Evolutionary conservation across 257 asterid species (phyloP), one percentile per base, ranked within the genome.

Genomic region (Solanum infundibuliforme): DNA sequence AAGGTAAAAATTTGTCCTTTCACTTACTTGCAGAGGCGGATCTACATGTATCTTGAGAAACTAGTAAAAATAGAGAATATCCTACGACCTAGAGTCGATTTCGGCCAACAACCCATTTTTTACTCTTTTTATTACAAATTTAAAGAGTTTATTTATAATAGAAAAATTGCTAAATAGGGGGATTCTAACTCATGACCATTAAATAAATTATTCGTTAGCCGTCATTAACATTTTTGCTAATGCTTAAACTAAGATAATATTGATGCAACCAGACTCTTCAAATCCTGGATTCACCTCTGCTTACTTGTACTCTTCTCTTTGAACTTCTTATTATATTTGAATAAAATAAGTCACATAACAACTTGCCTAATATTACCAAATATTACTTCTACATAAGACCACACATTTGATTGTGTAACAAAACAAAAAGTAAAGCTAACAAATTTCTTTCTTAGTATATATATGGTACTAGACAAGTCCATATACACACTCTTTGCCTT

Each of bases 251-350:
- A 52, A 52, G 4, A 52, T 16, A 52, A 16, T 18, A 18, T 52
- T 52, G 8, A 6, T 52, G 1, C 23, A 52, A 0, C 1, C 1
- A 18, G 0, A 52, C n/a, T 18, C 62, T 52, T 52, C 9, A 52
- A 52, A 52, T 52, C 0, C 4, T 16, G n/a, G 0, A 52, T 52
- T 18, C 9, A 0, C 0, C 62, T 52, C n/a, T 52, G 2, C 31
- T 66, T 66, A 68, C n/a, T 27, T 68, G 21, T 27, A 68, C 3
- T 27, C 23, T 68, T 66, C 74, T 66, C 21, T 29, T 68, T 27
- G 4, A 68, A 29, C 75, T 29, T 29, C 36, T 29, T 68, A 2
- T 13, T 68, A 29, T 27, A 20, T 58, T 58, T 58, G 10, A 32
- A 31, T 31, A 71, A 69, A 69, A 66, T 66, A 66, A 27, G 34